phyloP scores from a whole-genome alignment of 2,329 filamentous ascomycete genomes.

The Aureobasidium uvarum region DNA sequence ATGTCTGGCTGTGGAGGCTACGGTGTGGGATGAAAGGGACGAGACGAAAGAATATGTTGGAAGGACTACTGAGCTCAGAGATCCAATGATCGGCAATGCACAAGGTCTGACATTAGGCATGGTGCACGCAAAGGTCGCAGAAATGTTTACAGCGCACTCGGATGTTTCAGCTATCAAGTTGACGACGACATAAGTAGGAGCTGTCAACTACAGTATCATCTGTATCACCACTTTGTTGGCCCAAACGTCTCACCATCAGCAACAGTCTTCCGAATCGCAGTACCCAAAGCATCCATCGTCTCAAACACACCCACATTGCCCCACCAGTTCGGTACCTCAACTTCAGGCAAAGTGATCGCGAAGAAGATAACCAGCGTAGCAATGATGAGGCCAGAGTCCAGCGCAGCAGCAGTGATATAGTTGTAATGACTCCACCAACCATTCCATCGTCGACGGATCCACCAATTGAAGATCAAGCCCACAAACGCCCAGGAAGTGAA shows the following conservation, averaged over 20 bases:
- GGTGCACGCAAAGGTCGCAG: neutral
- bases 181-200: neutral
- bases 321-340: conserved; percentile 3
- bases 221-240: neutral
- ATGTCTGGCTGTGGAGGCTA: neutral
- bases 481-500: conserved; percentile 1
- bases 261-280: conserved; percentile 9
- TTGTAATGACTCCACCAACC: conserved; percentile 14
- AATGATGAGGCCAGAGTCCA: conserved; percentile 8
- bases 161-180: neutral
- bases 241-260: conserved; percentile 5
- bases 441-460: conserved; percentile 2
- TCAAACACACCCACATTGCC: conserved; percentile 16
- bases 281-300: conserved; percentile 10
- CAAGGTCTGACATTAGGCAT: neutral
- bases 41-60: conserved; percentile 1
- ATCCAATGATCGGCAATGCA: neutral
- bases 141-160: neutral
- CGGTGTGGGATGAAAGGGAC: neutral
- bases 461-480: conserved; percentile 6
- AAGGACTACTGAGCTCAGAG: neutral
- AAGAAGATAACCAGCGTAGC: conserved; percentile 9
- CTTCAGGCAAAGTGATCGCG: neutral
- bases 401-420: conserved; percentile 3
- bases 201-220: neutral